Conservation (phyloP, 805 yeast genomes). For the Candida multigemmis region DNA sequence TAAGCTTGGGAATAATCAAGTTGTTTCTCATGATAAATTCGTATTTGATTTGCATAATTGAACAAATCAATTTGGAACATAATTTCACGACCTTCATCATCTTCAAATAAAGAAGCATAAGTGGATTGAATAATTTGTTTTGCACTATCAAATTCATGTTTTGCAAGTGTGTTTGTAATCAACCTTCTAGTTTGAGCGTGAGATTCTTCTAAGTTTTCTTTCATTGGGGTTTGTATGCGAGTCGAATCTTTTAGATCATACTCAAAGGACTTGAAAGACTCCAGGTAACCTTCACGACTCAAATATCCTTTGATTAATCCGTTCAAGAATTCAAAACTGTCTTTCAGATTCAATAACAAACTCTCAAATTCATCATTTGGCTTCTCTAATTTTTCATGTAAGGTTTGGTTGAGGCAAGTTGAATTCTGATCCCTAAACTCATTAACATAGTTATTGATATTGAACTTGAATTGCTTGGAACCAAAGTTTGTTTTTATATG, state of each 20-base stretch:
- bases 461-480: conserved; percentile 46
- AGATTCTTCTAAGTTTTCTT: conserved; percentile 8
- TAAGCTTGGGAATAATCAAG: too few species aligned
- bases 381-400: conserved; percentile 3
- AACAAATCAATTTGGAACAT: conserved; percentile 14
- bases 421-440: conserved; percentile 29
- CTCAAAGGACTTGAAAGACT: conserved; percentile 23
- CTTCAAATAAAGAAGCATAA: conserved; percentile 8
- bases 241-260: conserved; percentile 15
- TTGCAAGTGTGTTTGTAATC: conserved; percentile 11
- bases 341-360: conserved; percentile 13
- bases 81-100: conserved; percentile 8
- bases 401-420: conserved; percentile 9
- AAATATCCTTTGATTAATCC: conserved; percentile 28
- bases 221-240: conserved; percentile 1
- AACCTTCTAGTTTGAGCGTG: conserved; percentile 17
- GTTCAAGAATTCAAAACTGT: conserved; percentile 18
- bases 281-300: conserved; percentile 28
- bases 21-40: conserved; percentile 8
- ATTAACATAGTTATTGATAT: conserved; percentile 46
- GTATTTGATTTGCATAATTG: conserved; percentile 13
- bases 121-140: conserved; percentile 10
- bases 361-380: conserved; percentile 7
- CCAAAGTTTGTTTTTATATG: conserved; percentile 48
- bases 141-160: conserved; percentile 15